Evolutionary conservation across 176 grass and related monocot species (phyloP).

Genomic region (Eremochloa ophiuroides): DNA sequence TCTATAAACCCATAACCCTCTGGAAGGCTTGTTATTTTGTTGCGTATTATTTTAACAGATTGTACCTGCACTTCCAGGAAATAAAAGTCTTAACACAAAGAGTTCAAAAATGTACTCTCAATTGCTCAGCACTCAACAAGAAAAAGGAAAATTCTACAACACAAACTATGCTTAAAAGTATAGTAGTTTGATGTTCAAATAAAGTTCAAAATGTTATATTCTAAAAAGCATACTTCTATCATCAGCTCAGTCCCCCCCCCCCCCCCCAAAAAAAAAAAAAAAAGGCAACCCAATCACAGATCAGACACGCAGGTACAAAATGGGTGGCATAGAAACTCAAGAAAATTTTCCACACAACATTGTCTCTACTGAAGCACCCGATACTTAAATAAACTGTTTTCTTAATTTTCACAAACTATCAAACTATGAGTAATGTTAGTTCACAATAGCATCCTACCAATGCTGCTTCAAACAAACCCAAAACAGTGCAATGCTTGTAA

Average conservation of each 20-base stretch:
- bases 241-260: neutral
- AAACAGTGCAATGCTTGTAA: neutral
- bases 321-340: neutral
- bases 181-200: neutral
- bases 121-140: neutral
- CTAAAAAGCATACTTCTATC: neutral
- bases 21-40: conserved; percentile 82
- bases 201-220: neutral
- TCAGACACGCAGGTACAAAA: neutral
- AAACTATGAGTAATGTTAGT: neutral
- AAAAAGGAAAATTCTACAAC: neutral
- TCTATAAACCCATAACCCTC: conserved; percentile 99
- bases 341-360: neutral
- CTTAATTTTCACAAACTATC: neutral
- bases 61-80: conserved; percentile 53
- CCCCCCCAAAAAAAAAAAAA: neutral
- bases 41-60: conserved; percentile 91
- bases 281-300: neutral
- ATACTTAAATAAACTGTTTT: neutral
- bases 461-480: neutral
- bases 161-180: neutral
- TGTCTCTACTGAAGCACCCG: neutral
- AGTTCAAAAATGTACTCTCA: neutral
- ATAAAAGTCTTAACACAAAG: conserved; percentile 24
- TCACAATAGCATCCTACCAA: neutral